Conservation (phyloP, 192 early-diverging fungal genomes). For the Backusella tarrabulga region DNA sequence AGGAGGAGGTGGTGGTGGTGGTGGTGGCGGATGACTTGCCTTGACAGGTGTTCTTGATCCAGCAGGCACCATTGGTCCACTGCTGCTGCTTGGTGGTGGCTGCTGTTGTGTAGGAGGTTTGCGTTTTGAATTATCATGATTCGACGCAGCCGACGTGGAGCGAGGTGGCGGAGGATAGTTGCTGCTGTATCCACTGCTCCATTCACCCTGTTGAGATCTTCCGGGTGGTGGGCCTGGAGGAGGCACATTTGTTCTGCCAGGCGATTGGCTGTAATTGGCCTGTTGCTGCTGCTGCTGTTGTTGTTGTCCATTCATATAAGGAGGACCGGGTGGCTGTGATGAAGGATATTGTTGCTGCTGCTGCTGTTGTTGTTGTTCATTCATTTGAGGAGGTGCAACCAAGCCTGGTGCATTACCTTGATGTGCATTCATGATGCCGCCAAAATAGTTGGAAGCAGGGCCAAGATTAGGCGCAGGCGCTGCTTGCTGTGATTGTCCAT, state of each 20-base stretch:
- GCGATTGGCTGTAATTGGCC: not conserved
- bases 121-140: not conserved
- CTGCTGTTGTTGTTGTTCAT: constrained; percentile 29
- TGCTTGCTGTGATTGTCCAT: constrained; percentile 9
- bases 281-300: not conserved
- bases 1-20: not conserved
- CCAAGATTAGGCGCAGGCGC: constrained; percentile 49
- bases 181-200: not conserved
- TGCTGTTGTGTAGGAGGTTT: constrained; percentile 9
- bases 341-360: constrained; percentile 19
- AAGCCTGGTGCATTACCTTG: constrained; percentile 39
- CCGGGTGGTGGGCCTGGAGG: not conserved
- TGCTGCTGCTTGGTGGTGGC: not conserved
- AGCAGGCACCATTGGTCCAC: constrained; percentile 4
- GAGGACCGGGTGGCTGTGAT: not conserved
- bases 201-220: not conserved
- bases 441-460: constrained; percentile 59
- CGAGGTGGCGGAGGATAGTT: not conserved
- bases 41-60: not conserved
- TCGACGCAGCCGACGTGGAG: not conserved
- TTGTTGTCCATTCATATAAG: constrained; percentile 6
- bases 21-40: not conserved
- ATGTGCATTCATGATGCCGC: constrained; percentile 47
- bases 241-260: not conserved
- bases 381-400: constrained; percentile 54